Evolutionary conservation across 2,329 filamentous ascomycete species (phyloP).

Genomic region (Aspergillus sp.): DNA sequence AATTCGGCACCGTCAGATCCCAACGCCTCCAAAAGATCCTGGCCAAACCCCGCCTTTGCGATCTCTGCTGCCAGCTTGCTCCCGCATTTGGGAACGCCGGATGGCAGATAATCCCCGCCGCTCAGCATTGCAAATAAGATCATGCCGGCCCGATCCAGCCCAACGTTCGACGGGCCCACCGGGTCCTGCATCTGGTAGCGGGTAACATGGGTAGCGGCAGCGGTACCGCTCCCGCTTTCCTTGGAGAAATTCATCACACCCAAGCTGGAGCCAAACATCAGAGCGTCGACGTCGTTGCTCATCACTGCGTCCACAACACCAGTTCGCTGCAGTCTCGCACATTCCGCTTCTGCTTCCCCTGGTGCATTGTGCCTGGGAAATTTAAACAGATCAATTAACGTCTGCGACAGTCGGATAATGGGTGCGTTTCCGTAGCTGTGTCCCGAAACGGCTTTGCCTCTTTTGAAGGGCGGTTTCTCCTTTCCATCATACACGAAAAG

Average conservation of each 20-base stretch:
- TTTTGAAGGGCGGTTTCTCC: slow-evolving; percentile 76
- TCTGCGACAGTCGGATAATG: slow-evolving; percentile 68
- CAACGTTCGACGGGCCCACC: slow-evolving; percentile 19
- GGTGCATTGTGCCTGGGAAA: slow-evolving; percentile 79
- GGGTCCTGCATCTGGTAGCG: slow-evolving; percentile 53
- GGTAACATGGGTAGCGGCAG: slow-evolving; percentile 70
- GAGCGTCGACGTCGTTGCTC: slow-evolving; percentile 91
- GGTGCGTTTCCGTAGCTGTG: slow-evolving; percentile 51
- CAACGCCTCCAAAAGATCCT: slow-evolving; percentile 55
- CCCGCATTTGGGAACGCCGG: slow-evolving; percentile 79
- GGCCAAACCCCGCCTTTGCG: slow-evolving; percentile 77
- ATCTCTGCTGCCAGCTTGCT: slow-evolving; percentile 84
- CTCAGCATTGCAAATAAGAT: slow-evolving; percentile 89
- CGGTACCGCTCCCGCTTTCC: slow-evolving; percentile 54
- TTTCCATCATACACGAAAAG: slow-evolving; percentile 87
- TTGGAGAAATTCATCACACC: slow-evolving; percentile 77
- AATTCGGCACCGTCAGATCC: slow-evolving; percentile 35
- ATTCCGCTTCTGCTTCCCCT: slow-evolving; percentile 93
- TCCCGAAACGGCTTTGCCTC: slow-evolving; percentile 58
- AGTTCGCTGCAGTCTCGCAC: slow-evolving; percentile 69
- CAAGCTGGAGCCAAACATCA: slow-evolving; percentile 86
- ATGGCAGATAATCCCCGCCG: slow-evolving; percentile 85
- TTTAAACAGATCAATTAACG: slow-evolving; percentile 73
- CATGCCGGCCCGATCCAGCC: slow-evolving; percentile 76
- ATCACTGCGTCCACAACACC: slow-evolving; percentile 87